Evolutionary conservation across 2,329 filamentous ascomycete species (phyloP).

Genomic region (Curvularia lunata): DNA sequence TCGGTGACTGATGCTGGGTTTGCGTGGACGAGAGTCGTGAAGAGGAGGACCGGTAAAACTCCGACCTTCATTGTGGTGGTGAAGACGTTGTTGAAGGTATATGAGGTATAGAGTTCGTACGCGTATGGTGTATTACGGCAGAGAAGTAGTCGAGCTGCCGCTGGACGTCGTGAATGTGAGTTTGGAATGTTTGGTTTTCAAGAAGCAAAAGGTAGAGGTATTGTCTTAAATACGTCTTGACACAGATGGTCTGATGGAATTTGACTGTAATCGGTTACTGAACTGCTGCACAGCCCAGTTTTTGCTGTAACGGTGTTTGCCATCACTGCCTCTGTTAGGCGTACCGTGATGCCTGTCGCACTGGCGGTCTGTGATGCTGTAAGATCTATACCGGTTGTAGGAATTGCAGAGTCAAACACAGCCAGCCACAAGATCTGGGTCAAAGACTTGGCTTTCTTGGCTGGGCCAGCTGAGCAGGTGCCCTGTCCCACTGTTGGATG

Average conservation of each 20-base stretch:
- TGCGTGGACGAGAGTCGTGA: slow-evolving; percentile 36
- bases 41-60: slow-evolving; percentile 29
- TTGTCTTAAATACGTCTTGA: neutral
- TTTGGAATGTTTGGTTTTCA: neutral
- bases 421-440: slow-evolving; percentile 15
- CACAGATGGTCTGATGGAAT: neutral
- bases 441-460: slow-evolving; percentile 22
- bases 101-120: neutral
- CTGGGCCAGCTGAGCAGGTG: slow-evolving; percentile 2
- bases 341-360: neutral
- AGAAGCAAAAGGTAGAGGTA: neutral
- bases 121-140: neutral
- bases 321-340: slow-evolving; percentile 26
- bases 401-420: slow-evolving; percentile 14
- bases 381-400: neutral
- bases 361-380: slow-evolving; percentile 20
- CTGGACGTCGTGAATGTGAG: neutral
- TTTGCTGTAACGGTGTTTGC: slow-evolving; percentile 11
- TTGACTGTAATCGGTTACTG: neutral
- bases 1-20: slow-evolving; percentile 34
- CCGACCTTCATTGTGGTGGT: slow-evolving; percentile 35
- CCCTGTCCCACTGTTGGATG: neutral
- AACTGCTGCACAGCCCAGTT: slow-evolving; percentile 9
- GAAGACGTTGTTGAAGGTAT: neutral
- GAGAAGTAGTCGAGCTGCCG: neutral